Percentiles rank a stretch among this genome's conserved stretches.
Evolutionary conservation across 164 flowering plant genomes (phyloP).

Genomic region (Dillenia turbinata): DNA sequence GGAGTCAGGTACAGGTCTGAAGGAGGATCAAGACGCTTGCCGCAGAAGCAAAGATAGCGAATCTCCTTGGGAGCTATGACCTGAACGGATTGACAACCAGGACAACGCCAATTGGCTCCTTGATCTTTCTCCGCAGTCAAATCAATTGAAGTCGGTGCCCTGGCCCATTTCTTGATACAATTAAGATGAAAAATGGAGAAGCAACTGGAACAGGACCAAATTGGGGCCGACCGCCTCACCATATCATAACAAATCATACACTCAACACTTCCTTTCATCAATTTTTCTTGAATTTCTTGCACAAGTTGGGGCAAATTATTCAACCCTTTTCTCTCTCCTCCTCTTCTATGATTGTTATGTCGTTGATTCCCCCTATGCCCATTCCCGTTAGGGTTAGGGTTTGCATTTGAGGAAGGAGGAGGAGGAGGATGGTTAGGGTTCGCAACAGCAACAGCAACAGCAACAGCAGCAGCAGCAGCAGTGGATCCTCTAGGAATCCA

Average conservation of each 20-base stretch:
- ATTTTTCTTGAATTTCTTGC: conserved; percentile 91
- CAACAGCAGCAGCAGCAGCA: conserved; percentile 1
- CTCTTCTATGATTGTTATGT: conserved; percentile 16
- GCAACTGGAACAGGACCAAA: conserved; percentile 96
- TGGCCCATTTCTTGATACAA: conserved; percentile 94
- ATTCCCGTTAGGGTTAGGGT: conserved; percentile 9
- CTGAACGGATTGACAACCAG: conserved; percentile 95
- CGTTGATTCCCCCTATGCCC: conserved; percentile 25
- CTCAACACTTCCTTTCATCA: conserved; percentile 64
- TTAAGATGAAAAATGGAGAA: conserved; percentile 79
- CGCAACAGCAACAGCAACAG: neutral
- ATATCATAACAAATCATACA: conserved; percentile 98
- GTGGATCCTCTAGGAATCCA: conserved; percentile 68
- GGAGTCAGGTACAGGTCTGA: conserved; percentile 89
- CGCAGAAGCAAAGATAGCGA: conserved; percentile 81
- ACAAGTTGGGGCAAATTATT: conserved; percentile 69
- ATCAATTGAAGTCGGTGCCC: conserved; percentile 87
- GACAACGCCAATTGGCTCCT: conserved; percentile 93
- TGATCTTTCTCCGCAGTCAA: conserved; percentile 67
- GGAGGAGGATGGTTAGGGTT: conserved; percentile 6
- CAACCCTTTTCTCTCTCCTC: conserved; percentile 13
- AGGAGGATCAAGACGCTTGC: conserved; percentile 79
- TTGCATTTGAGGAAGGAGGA: neutral
- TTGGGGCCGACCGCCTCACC: conserved; percentile 78
- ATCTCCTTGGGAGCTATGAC: conserved; percentile 61